phyloP scores from a whole-genome alignment of 1,139 yeast genomes.

The Candida dubliniensis region DNA sequence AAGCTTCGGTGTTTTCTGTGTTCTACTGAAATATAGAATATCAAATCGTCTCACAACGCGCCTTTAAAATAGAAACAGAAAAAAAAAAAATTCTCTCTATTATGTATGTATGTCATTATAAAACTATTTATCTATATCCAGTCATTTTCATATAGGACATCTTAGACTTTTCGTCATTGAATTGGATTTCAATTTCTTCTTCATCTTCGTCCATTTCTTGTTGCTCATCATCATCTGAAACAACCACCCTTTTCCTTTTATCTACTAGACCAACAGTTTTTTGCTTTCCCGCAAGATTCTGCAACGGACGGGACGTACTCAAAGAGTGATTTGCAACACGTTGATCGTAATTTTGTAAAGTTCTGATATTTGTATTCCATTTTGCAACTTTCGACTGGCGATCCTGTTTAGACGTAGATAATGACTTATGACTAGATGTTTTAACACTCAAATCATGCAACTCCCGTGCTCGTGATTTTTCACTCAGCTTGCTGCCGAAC shows the following conservation, averaged over 20 bases:
- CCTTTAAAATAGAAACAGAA: too few species aligned
- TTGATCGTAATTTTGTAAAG: slow-evolving; percentile 20
- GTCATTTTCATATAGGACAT: slow-evolving; percentile 6
- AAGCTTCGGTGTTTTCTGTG: too few species aligned
- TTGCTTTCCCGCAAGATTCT: slow-evolving; percentile 7
- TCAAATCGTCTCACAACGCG: too few species aligned
- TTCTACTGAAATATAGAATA: too few species aligned
- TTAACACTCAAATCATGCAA: slow-evolving; percentile 25
- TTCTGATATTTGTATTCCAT: slow-evolving; percentile 24
- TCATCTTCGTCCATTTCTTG: slow-evolving; percentile 10
- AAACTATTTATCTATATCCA: not conserved
- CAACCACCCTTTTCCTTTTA: slow-evolving; percentile 9
- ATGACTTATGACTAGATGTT: slow-evolving; percentile 18
- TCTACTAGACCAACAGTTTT: not conserved
- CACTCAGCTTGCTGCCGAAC: slow-evolving; percentile 14
- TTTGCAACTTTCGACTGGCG: slow-evolving; percentile 17
- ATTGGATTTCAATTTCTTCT: slow-evolving; percentile 22
- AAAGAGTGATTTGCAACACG: slow-evolving; percentile 7
- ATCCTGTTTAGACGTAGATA: slow-evolving; percentile 23
- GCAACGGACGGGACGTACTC: slow-evolving; percentile 2
- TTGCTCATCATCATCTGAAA: slow-evolving; percentile 3
- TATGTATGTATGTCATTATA: not conserved
- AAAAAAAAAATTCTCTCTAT: too few species aligned
- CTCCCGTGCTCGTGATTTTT: slow-evolving; percentile 20
- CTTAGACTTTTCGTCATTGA: slow-evolving; percentile 11